Base-by-base conservation (phyloP, 169 alveolate genomes). In the Plasmodium relictum region DNA sequence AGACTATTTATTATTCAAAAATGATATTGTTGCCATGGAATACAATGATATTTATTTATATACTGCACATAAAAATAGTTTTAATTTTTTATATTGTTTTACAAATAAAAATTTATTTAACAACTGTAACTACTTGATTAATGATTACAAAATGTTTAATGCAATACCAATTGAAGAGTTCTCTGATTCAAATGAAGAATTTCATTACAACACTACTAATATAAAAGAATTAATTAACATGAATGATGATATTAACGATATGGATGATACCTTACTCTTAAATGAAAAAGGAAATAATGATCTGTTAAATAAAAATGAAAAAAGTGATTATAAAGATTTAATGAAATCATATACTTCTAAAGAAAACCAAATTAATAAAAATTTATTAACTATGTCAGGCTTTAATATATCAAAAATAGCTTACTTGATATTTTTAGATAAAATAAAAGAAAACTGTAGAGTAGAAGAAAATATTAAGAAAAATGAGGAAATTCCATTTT, bases 31-130 rank as follows among this genome's bases (percentile, higher is more conserved):
- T 18, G 48, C 78, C 9, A 80, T 80, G 90, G 26, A 66, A n/a
- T 80, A 80, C 9, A 69, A 80, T 42, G 90, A 80, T 59, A 70
- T 80, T 10, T 56, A 80, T 68, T 65, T 80, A 10, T 68, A 66
- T 63, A 80, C 90, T 4, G 70, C 83, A 0, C 90, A 80, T 56
- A 52, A 42, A 20, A 56, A 50, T 37, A 58, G 56, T 16, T 26
- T 12, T 6, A 65, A 80, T 45, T 80, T 54, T 61, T 18, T 80
- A 8, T 66, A 80, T 59, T 50, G 78, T 10, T 80, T 80, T 66
- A 80, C 90, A 2, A 80, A 80, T 42, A 80, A 80, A 80, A 80
- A 80, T 68, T 44, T 80, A n/a, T 80, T 80, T 44, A 80, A 80
- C 54, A 80, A 48, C 42, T 41, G 54, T 45, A 66, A 80, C 22